These are phyloP conservation scores for Endogone sp. DNA, from an alignment of 192 early-diverging fungal species.

Conservation along the genomic window DNA sequence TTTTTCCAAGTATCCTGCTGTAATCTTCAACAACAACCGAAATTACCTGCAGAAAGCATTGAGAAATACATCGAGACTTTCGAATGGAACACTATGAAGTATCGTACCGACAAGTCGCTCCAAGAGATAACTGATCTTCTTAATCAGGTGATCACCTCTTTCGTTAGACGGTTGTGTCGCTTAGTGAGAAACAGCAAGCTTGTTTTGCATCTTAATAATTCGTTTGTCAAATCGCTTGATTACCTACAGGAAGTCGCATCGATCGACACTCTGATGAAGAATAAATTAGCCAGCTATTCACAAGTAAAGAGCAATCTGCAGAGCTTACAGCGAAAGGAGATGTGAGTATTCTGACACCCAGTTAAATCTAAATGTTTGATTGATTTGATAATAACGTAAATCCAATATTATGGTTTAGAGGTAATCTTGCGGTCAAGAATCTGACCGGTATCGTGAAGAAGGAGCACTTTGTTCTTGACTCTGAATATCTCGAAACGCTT, in stretches of 20 bases:
- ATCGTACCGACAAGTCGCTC: slow-evolving; percentile 89
- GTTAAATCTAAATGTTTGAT: no score
- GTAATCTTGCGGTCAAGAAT: slow-evolving; percentile 86
- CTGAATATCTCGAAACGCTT: slow-evolving; percentile 90
- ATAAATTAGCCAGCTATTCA: slow-evolving; percentile 83
- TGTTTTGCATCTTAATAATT: neutral
- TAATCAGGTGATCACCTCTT: slow-evolving; percentile 50
- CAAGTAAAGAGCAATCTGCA: slow-evolving; percentile 77
- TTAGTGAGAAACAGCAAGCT: neutral
- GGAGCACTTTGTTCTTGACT: slow-evolving; percentile 87
- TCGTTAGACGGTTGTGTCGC: no score
- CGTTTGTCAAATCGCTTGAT: neutral
- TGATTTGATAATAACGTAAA: slow-evolving; percentile 8
- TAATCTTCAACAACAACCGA: neutral
- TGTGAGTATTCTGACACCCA: slow-evolving; percentile 52
- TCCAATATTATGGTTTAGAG: slow-evolving; percentile 35
- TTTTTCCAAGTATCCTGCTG: neutral
- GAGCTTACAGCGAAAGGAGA: slow-evolving; percentile 79
- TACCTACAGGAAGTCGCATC: slow-evolving; percentile 70
- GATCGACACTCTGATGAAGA: slow-evolving; percentile 90
- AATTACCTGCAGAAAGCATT: slow-evolving; percentile 60
- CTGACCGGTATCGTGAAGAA: slow-evolving; percentile 88
- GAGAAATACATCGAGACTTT: slow-evolving; percentile 86
- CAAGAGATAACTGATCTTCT: slow-evolving; percentile 79
- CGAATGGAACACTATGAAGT: slow-evolving; percentile 97